phyloP scores from a whole-genome alignment of 1,284 basidiomycete genomes.

The Bondarzewia mesenterica region DNA sequence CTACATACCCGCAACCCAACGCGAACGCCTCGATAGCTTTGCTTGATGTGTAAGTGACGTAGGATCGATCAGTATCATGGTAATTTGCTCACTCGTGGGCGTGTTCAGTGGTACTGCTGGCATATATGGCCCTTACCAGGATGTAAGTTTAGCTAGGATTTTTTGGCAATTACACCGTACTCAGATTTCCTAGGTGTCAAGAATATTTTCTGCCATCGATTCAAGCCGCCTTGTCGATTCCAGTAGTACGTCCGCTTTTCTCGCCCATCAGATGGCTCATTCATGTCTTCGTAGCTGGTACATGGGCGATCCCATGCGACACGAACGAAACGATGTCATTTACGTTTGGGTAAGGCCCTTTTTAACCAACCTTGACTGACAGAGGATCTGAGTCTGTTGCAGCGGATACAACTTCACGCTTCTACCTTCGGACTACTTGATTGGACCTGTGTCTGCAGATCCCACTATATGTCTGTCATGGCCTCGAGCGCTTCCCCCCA shows the following conservation, averaged over 20 bases:
- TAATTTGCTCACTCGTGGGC: too few relatives aligned
- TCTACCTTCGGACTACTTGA: slow-evolving; percentile 77
- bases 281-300: slow-evolving; percentile 38
- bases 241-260: slow-evolving; percentile 23
- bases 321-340: slow-evolving; percentile 61
- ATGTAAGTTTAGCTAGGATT: slow-evolving; percentile 36
- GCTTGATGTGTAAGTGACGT: slow-evolving; percentile 65
- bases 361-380: neutral
- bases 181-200: slow-evolving; percentile 44
- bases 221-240: slow-evolving; percentile 65
- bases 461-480: slow-evolving; percentile 74
- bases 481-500: slow-evolving; percentile 64
- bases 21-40: slow-evolving; percentile 60
- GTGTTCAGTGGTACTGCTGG: slow-evolving; percentile 63
- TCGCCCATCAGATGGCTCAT: slow-evolving; percentile 2
- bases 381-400: slow-evolving; percentile 2
- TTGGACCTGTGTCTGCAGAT: slow-evolving; percentile 61
- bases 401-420: slow-evolving; percentile 57
- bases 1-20: slow-evolving; percentile 59
- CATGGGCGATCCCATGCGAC: slow-evolving; percentile 80
- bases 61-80: too few relatives aligned
- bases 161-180: neutral
- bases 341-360: slow-evolving; percentile 54
- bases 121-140: slow-evolving; percentile 75
- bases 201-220: slow-evolving; percentile 55